These are phyloP conservation scores for Sambucus nigra DNA, from an alignment of 129 eudicot species.

Conservation along the genomic window DNA sequence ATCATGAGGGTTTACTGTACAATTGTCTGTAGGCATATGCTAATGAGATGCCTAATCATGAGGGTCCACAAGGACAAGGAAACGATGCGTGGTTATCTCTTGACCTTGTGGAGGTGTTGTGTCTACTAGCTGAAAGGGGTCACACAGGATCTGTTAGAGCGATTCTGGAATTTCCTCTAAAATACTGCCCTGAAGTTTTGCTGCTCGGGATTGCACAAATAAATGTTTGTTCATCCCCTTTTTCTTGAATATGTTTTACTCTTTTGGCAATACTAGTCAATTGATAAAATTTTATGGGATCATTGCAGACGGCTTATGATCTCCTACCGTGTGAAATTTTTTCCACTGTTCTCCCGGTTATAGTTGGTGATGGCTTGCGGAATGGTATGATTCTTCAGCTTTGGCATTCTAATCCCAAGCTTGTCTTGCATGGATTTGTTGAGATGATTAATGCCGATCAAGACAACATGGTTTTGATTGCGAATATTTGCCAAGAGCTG, in stretches of 20 bases:
- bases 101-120: conserved; percentile 79
- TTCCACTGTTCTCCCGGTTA: conserved; percentile 45
- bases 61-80: conserved; percentile 41
- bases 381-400: conserved; percentile 45
- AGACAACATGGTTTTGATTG: conserved; percentile 33
- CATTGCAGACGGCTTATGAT: conserved; percentile 79
- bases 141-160: conserved; percentile 55
- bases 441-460: conserved; percentile 43
- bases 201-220: conserved; percentile 82
- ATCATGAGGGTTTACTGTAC: conserved; percentile 45
- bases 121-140: conserved; percentile 91
- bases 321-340: conserved; percentile 71
- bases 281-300: conserved; percentile 2
- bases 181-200: conserved; percentile 72
- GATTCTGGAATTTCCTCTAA: conserved; percentile 64
- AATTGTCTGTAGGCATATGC: conserved; percentile 58
- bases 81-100: conserved; percentile 86
- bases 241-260: neutral
- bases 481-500: conserved; percentile 75
- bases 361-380: conserved; percentile 38
- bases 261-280: too few species aligned
- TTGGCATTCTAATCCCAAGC: conserved; percentile 56
- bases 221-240: conserved; percentile 25
- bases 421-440: conserved; percentile 57
- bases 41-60: conserved; percentile 48